Percentiles rank a stretch among this genome's conserved stretches.
These are phyloP conservation scores for Gardenia jasminoides DNA, from an alignment of 257 asterid species.

Conservation along the genomic window DNA sequence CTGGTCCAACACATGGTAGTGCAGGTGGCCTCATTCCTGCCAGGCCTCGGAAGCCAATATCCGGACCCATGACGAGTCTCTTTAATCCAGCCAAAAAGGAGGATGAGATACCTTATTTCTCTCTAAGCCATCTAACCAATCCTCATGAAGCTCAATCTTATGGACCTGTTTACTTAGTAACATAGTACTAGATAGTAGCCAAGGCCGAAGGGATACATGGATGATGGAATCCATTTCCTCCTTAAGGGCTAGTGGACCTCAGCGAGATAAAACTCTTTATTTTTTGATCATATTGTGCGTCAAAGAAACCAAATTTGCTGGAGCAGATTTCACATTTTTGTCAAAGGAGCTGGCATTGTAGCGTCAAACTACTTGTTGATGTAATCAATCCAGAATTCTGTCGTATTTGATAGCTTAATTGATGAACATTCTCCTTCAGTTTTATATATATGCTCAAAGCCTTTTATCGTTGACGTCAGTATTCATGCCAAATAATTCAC, in stretches of 20 bases:
- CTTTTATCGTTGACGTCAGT: background rate
- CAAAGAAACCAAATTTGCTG: background rate
- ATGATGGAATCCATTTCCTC: background rate
- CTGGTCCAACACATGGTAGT: conserved; percentile 47
- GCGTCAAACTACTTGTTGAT: background rate
- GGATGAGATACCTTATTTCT: conserved; percentile 55
- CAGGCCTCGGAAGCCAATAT: conserved; percentile 36
- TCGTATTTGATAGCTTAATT: background rate
- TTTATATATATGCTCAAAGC: background rate
- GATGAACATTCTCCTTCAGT: too few relatives aligned
- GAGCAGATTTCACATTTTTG: background rate
- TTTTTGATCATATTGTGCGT: background rate
- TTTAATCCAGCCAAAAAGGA: conserved; percentile 32
- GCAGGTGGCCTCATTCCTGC: conserved; percentile 6
- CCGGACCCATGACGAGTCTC: conserved; percentile 55
- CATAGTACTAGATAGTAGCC: conserved; percentile 30
- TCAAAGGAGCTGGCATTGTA: background rate
- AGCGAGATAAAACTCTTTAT: background rate
- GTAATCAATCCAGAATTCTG: background rate
- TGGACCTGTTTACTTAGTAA: conserved; percentile 80
- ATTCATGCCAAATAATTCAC: background rate
- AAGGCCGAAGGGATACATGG: background rate
- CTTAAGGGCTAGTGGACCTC: background rate
- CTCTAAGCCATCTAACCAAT: conserved; percentile 42
- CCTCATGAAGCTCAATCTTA: conserved; percentile 43